A percentile compares a stretch with the other conserved stretches of the same genome.
Evolutionary conservation across 2,329 filamentous ascomycete species (phyloP).

Genomic region (Talaromyces funiculosus): DNA sequence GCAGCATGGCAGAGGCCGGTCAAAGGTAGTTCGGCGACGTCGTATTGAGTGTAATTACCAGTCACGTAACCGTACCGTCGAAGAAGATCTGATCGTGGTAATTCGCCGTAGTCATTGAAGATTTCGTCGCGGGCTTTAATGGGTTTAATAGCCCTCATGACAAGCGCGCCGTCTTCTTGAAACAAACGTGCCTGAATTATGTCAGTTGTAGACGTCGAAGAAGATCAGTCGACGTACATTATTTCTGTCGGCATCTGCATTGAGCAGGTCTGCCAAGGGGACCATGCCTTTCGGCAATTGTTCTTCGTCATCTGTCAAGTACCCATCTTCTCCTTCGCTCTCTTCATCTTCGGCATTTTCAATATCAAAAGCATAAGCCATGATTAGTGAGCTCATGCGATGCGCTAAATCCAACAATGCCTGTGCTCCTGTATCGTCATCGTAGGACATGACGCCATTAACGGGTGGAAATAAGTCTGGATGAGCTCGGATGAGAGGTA

Average conservation of each 20-base stretch:
- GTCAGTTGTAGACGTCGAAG: constrained; percentile 6
- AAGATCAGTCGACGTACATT: constrained; percentile 52
- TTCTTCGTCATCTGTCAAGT: constrained; percentile 59
- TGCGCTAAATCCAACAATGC: constrained; percentile 58
- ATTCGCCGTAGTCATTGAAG: constrained; percentile 82
- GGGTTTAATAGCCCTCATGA: constrained; percentile 64
- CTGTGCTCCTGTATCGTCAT: constrained; percentile 37
- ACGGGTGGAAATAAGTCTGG: constrained; percentile 37
- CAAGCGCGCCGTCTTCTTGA: constrained; percentile 55
- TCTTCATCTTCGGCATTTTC: constrained; percentile 54
- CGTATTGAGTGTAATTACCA: constrained; percentile 66
- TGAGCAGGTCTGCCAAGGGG: constrained; percentile 82
- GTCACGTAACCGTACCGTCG: constrained; percentile 86
- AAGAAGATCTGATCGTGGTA: constrained; percentile 75
- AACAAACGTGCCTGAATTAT: constrained; percentile 50
- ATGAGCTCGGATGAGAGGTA: constrained; percentile 47
- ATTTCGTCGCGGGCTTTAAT: constrained; percentile 70
- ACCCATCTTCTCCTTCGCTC: constrained; percentile 48
- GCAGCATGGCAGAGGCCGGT: constrained; percentile 47
- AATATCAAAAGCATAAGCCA: constrained; percentile 89
- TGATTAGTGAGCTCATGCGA: constrained; percentile 79
- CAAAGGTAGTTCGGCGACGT: constrained; percentile 74
- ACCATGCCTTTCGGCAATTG: constrained; percentile 75
- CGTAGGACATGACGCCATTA: constrained; percentile 35
- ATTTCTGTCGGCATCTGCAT: constrained; percentile 75